These are phyloP conservation scores for Lathyrus sativus DNA, from an alignment of 306 rosid genomes.

Conservation along the genomic window DNA sequence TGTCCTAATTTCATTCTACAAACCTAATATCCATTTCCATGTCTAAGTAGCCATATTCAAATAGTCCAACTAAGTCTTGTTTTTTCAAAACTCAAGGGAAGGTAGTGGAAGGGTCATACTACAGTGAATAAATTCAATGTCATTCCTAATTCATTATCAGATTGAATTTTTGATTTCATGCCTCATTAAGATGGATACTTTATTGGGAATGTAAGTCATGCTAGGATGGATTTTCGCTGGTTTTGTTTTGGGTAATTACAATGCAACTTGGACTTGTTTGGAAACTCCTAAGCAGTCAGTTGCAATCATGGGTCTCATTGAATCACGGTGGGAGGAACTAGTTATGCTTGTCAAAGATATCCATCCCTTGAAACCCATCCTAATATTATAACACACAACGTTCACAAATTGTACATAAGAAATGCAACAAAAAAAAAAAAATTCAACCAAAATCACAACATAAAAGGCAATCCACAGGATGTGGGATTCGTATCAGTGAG, in stretches of 20 bases:
- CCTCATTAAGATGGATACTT: constrained; percentile 79
- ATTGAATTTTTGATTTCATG: constrained; percentile 86
- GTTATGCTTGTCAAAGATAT: constrained; percentile 81
- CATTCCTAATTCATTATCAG: constrained; percentile 86
- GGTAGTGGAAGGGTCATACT: too few species aligned
- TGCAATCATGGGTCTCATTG: constrained; percentile 89
- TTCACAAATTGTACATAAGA: too few species aligned
- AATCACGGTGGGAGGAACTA: constrained; percentile 82
- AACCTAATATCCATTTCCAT: too few species aligned
- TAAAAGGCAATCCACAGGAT: too few species aligned
- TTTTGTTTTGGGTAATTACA: constrained; percentile 78
- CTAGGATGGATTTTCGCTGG: constrained; percentile 92
- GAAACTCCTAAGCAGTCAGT: constrained; percentile 79
- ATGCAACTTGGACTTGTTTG: constrained; percentile 76
- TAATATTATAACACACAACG: too few species aligned
- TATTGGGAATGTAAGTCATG: constrained; percentile 80
- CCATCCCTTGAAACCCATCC: constrained; percentile 74
- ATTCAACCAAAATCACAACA: too few species aligned
- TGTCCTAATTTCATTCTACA: too few species aligned
- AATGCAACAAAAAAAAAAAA: too few species aligned
- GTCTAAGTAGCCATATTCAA: too few species aligned
- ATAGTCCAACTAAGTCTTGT: too few species aligned
- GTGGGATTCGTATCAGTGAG: too few species aligned
- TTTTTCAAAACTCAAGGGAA: too few species aligned
- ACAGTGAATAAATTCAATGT: constrained; percentile 88